phyloP scores from a whole-genome alignment of 2,329 filamentous ascomycete genomes.

The Phialemonium atrogriseum region DNA sequence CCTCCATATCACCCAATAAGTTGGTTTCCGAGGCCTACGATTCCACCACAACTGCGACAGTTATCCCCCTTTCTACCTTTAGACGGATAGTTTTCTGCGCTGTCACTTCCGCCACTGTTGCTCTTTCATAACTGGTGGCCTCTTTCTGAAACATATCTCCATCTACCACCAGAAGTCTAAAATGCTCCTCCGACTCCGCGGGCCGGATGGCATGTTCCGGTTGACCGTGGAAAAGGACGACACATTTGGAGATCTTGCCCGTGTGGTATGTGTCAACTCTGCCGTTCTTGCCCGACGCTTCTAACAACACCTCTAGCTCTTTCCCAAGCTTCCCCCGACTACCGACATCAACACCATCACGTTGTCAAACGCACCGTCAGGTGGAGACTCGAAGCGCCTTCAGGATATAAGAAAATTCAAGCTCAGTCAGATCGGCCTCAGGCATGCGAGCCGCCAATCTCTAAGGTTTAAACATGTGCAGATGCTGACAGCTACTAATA shows the following conservation, averaged over 20 bases:
- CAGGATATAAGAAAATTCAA: constrained; percentile 47
- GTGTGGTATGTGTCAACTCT: constrained; percentile 32
- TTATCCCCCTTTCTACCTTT: too few species aligned
- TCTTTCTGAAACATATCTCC: too few species aligned
- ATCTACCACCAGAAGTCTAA: constrained; percentile 20
- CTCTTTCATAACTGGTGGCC: not conserved
- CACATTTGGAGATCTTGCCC: constrained; percentile 58
- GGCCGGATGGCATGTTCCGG: constrained; percentile 87
- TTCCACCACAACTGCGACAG: too few species aligned
- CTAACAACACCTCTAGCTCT: constrained; percentile 34
- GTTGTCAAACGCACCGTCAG: constrained; percentile 52
- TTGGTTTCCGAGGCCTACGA: too few species aligned
- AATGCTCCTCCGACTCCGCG: constrained; percentile 82
- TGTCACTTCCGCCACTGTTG: too few species aligned
- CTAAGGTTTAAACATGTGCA: not conserved
- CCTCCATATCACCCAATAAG: too few species aligned
- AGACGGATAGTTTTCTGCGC: too few species aligned
- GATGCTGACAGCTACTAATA: constrained; percentile 22
- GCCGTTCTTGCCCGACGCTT: not conserved
- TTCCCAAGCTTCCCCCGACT: constrained; percentile 51
- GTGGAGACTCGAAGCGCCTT: constrained; percentile 50
- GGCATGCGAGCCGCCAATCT: constrained; percentile 27
- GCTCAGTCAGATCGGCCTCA: constrained; percentile 51
- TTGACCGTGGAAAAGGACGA: constrained; percentile 67
- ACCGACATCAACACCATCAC: constrained; percentile 52